These are phyloP conservation scores for Phoenix roebelenii DNA, from an alignment of 176 grass and related monocot species.

Conservation along the genomic window DNA sequence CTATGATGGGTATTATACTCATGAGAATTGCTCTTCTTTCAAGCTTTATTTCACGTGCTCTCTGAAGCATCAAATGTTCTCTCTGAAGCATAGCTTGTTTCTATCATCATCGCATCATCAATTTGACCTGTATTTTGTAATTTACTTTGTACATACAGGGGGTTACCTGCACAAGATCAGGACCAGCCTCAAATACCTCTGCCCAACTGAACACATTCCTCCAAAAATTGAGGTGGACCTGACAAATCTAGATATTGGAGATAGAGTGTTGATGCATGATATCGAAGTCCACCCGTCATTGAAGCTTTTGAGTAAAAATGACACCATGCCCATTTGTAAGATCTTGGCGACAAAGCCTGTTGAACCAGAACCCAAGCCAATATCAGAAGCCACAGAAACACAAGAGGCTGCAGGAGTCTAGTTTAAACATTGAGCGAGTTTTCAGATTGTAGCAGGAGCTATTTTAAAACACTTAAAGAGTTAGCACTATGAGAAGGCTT, in stretches of 20 bases:
- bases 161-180: constrained; percentile 85
- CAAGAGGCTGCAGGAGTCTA: constrained; percentile 14
- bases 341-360: constrained; percentile 55
- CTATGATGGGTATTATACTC: too few relatives aligned
- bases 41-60: too few relatives aligned
- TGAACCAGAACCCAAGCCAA: constrained; percentile 16
- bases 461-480: too few relatives aligned
- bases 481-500: too few relatives aligned
- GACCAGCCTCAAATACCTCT: constrained; percentile 49
- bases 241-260: constrained; percentile 73
- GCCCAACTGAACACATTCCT: constrained; percentile 76
- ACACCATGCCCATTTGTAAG: constrained; percentile 61
- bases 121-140: too few relatives aligned
- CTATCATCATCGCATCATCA: too few relatives aligned
- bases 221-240: constrained; percentile 91
- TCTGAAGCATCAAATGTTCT: too few relatives aligned
- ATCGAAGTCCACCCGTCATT: constrained; percentile 42
- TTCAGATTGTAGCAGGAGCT: too few relatives aligned
- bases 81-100: too few relatives aligned
- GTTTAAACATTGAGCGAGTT: background rate
- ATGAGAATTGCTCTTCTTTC: too few relatives aligned
- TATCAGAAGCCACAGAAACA: constrained; percentile 12
- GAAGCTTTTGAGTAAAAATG: constrained; percentile 67
- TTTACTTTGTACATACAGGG: constrained; percentile 32
- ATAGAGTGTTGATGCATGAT: constrained; percentile 61